phyloP scores from a whole-genome alignment of 768 basidiomycete genomes.

The Leucocoprinus leucothites region DNA sequence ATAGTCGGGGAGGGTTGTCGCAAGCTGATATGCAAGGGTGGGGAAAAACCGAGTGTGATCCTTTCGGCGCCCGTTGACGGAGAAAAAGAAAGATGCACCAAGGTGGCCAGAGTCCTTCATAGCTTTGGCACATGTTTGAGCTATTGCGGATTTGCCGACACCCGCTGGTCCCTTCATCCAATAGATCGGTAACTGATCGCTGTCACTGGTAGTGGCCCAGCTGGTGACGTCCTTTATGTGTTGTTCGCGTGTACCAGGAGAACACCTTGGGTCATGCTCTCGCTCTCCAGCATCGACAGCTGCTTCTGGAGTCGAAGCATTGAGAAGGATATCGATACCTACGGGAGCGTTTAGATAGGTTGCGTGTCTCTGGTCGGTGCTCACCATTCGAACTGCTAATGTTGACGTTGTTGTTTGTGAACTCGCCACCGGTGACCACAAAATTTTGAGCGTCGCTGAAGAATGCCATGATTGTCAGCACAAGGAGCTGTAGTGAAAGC shows the following conservation, averaged over 20 bases:
- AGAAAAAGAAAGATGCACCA: slow-evolving; percentile 8
- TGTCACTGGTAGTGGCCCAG: not conserved
- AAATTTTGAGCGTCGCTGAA: too few relatives aligned
- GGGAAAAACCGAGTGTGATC: not conserved
- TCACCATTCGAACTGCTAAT: too few relatives aligned
- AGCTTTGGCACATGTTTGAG: slow-evolving; percentile 1
- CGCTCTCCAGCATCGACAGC: not conserved
- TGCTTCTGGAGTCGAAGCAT: not conserved
- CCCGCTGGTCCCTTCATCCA: slow-evolving; percentile 10
- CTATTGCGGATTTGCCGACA: slow-evolving; percentile 3
- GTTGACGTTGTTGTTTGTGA: too few relatives aligned
- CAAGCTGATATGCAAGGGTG: slow-evolving; percentile 7
- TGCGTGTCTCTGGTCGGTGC: too few relatives aligned
- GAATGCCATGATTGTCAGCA: too few relatives aligned
- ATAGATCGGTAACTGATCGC: not conserved
- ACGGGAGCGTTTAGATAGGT: too few relatives aligned
- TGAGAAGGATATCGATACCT: not conserved
- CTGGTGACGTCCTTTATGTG: not conserved
- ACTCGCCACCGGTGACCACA: too few relatives aligned
- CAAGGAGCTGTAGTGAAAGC: too few relatives aligned
- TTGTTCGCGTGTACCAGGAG: not conserved
- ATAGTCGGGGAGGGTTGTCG: not conserved
- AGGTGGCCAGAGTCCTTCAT: not conserved
- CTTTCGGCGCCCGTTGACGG: not conserved
- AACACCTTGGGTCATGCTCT: not conserved